Evolutionary conservation across 345 rosid genomes (phyloP).

Genomic region (Bretschneidera sinensis): DNA sequence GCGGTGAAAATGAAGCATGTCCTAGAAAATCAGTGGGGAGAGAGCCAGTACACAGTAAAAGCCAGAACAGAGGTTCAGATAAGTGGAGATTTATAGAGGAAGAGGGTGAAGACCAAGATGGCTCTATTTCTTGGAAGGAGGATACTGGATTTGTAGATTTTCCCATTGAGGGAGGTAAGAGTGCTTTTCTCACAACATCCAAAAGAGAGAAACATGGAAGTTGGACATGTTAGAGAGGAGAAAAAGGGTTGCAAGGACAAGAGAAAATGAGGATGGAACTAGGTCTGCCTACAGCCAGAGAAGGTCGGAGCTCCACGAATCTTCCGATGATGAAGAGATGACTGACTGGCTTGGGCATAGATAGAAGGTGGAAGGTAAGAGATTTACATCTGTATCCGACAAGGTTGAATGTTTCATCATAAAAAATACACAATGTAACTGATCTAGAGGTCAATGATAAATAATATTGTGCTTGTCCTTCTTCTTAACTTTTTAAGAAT

Average conservation of each 20-base stretch:
- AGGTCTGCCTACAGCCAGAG: conserved; percentile 16
- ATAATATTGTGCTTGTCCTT: too few species aligned
- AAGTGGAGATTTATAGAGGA: conserved; percentile 54
- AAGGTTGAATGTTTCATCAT: too few species aligned
- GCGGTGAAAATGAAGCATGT: neutral
- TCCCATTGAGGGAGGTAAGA: conserved; percentile 57
- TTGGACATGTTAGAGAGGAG: conserved; percentile 37
- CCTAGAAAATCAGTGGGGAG: neutral
- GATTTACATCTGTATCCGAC: too few species aligned
- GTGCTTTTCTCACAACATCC: conserved; percentile 36
- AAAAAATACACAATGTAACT: neutral
- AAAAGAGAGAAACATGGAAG: conserved; percentile 50
- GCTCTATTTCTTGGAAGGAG: conserved; percentile 14
- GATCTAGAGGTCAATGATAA: too few species aligned
- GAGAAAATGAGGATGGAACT: conserved; percentile 21
- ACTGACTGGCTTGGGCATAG: conserved; percentile 55
- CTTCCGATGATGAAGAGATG: conserved; percentile 55
- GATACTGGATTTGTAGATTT: conserved; percentile 39
- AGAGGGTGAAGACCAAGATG: conserved; percentile 19
- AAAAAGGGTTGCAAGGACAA: conserved; percentile 8
- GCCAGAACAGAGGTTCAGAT: conserved; percentile 18
- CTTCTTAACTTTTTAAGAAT: too few species aligned
- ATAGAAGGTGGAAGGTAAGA: neutral
- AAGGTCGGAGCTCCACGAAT: conserved; percentile 30
- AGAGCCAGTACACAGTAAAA: conserved; percentile 13